These are phyloP conservation scores for Balansia obtecta DNA, from an alignment of 2,329 filamentous ascomycete species.

Conservation along the genomic window DNA sequence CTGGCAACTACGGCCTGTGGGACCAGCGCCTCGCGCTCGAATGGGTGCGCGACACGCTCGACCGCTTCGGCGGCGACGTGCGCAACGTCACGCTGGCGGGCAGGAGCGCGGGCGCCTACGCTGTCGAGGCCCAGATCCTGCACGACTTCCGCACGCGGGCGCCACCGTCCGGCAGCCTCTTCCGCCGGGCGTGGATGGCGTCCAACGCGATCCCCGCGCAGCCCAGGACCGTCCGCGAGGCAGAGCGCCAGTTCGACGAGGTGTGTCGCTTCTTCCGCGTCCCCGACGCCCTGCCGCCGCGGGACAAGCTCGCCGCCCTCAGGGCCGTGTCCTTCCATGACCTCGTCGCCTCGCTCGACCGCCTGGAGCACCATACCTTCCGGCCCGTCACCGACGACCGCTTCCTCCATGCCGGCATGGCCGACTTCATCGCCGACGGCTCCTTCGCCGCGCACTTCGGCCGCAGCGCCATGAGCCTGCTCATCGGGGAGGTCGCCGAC, in stretches of 20 bases:
- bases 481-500: slow-evolving; percentile 31
- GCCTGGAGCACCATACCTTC: slow-evolving; percentile 32
- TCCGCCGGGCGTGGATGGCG: slow-evolving; percentile 27
- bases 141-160: slow-evolving; percentile 17
- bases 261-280: slow-evolving; percentile 24
- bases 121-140: slow-evolving; percentile 27
- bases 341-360: slow-evolving; percentile 21
- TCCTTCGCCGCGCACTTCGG: slow-evolving; percentile 26
- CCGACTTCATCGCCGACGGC: slow-evolving; percentile 23
- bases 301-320: neutral
- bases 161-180: slow-evolving; percentile 10
- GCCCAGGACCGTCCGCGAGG: slow-evolving; percentile 24
- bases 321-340: slow-evolving; percentile 7
- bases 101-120: slow-evolving; percentile 31
- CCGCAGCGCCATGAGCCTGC: slow-evolving; percentile 18
- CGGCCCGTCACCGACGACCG: slow-evolving; percentile 29
- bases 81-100: slow-evolving; percentile 31
- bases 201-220: slow-evolving; percentile 34
- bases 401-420: slow-evolving; percentile 26
- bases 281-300: slow-evolving; percentile 1
- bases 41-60: slow-evolving; percentile 37
- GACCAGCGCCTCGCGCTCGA: slow-evolving; percentile 37
- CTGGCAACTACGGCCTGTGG: slow-evolving; percentile 28
- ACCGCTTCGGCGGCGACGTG: slow-evolving; percentile 31
- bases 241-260: slow-evolving; percentile 29